Evolutionary conservation across 2,329 filamentous ascomycete genomes (phyloP).

Genomic region (Didymella segeticola): DNA sequence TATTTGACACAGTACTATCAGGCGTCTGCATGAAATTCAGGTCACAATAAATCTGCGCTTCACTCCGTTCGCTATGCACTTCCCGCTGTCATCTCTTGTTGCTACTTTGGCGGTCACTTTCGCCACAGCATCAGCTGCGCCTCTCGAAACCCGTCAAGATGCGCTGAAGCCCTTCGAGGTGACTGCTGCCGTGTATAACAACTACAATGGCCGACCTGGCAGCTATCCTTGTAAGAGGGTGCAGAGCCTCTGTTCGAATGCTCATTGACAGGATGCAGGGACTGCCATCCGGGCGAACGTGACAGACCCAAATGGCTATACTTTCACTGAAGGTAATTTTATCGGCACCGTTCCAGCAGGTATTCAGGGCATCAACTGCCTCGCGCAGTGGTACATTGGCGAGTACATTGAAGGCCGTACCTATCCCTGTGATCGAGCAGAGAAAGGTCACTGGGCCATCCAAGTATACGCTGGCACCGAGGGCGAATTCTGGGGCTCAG

Average conservation of each 20-base stretch:
- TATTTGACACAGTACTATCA: neutral
- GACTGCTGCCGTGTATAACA: slow-evolving; percentile 9
- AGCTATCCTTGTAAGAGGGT: neutral
- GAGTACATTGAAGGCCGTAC: slow-evolving; percentile 27
- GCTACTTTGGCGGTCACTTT: slow-evolving; percentile 19
- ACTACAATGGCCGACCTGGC: neutral
- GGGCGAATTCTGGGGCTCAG: slow-evolving; percentile 7
- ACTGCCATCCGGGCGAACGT: slow-evolving; percentile 28
- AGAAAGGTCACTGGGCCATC: slow-evolving; percentile 35
- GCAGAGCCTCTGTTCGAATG: neutral
- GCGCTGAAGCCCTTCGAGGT: slow-evolving; percentile 32
- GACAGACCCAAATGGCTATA: slow-evolving; percentile 37
- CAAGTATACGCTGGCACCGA: slow-evolving; percentile 21
- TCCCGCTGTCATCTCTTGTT: slow-evolving; percentile 15
- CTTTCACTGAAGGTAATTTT: slow-evolving; percentile 13
- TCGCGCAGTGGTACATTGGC: slow-evolving; percentile 32
- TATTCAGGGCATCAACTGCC: slow-evolving; percentile 31
- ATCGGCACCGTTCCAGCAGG: slow-evolving; percentile 25
- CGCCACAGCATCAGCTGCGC: slow-evolving; percentile 11
- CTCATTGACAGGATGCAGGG: slow-evolving; percentile 18
- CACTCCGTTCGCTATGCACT: slow-evolving; percentile 24
- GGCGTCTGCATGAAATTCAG: neutral
- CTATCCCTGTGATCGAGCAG: slow-evolving; percentile 33
- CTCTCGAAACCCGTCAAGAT: slow-evolving; percentile 19
- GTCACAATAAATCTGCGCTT: neutral